Conservation (phyloP, 495 filamentous ascomycete species). For the Tuber indicum region DNA sequence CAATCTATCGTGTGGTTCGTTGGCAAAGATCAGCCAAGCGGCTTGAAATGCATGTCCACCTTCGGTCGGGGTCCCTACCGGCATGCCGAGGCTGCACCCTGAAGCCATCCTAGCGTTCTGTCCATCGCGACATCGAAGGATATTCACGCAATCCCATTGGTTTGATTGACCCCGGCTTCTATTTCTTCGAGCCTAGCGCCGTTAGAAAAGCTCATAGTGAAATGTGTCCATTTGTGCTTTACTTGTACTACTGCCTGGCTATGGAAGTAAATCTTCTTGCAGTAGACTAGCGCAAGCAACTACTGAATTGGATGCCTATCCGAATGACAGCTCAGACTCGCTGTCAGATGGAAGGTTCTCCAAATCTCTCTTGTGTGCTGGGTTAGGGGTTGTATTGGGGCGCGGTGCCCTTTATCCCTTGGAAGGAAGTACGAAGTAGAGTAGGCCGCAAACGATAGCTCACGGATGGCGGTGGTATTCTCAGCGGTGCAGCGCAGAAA, state of each 20-base stretch:
- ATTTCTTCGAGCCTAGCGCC: neutral
- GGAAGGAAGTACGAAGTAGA: neutral
- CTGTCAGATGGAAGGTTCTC: neutral
- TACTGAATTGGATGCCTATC: neutral
- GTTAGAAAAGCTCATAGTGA: neutral
- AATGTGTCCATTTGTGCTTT: neutral
- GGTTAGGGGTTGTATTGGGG: neutral
- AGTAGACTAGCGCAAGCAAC: neutral
- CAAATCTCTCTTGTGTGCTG: neutral
- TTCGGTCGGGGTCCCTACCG: neutral
- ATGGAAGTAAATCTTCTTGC: neutral
- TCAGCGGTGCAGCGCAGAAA: neutral
- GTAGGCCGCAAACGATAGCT: neutral
- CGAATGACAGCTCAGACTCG: conserved; percentile 1
- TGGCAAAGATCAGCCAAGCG: neutral
- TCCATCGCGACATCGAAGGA: neutral
- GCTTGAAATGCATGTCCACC: neutral
- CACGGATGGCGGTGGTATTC: neutral
- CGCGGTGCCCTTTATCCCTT: neutral
- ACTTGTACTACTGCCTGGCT: neutral
- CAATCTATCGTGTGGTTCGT: neutral
- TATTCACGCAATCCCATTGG: neutral
- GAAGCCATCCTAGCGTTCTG: neutral
- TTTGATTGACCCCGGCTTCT: neutral
- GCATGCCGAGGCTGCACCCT: neutral